These are phyloP conservation scores for Arthrobotrys iridis DNA, from an alignment of 2,329 filamentous ascomycete genomes.

Conservation along the genomic window DNA sequence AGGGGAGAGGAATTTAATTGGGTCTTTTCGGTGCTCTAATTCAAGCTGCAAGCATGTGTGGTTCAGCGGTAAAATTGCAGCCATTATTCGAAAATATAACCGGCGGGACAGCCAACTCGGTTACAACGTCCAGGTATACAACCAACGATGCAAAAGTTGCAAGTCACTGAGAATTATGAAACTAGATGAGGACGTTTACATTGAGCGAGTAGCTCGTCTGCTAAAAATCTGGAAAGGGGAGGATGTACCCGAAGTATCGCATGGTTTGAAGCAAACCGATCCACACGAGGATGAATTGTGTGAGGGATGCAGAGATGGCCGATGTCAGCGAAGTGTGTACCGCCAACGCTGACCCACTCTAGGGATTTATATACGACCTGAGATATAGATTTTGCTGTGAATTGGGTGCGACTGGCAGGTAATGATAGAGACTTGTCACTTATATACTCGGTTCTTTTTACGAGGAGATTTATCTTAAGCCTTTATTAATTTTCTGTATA, in stretches of 20 bases:
- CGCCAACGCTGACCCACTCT: background rate
- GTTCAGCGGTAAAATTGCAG: constrained; percentile 10
- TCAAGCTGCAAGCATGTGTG: background rate
- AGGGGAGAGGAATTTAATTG: constrained; percentile 14
- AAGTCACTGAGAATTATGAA: constrained; percentile 11
- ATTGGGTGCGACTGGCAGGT: too few relatives aligned
- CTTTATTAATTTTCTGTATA: constrained; percentile 3
- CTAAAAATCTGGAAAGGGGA: constrained; percentile 18
- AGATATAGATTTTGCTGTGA: too few relatives aligned
- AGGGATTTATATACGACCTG: background rate
- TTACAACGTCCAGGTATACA: constrained; percentile 21
- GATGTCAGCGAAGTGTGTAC: constrained; percentile 1
- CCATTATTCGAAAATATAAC: constrained; percentile 23
- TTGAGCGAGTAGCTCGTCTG: constrained; percentile 10
- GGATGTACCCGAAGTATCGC: background rate
- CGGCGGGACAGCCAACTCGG: background rate
- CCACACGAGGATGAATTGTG: constrained; percentile 13
- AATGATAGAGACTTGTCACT: too few relatives aligned
- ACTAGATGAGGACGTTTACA: constrained; percentile 7
- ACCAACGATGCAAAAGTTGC: constrained; percentile 19
- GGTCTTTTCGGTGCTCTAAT: constrained; percentile 14
- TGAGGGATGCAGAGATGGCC: constrained; percentile 13
- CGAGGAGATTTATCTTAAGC: background rate
- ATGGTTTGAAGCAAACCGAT: constrained; percentile 16
- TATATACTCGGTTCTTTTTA: too few relatives aligned